Conservation (phyloP, 106 monocot genomes). For the Chionographis japonica region DNA sequence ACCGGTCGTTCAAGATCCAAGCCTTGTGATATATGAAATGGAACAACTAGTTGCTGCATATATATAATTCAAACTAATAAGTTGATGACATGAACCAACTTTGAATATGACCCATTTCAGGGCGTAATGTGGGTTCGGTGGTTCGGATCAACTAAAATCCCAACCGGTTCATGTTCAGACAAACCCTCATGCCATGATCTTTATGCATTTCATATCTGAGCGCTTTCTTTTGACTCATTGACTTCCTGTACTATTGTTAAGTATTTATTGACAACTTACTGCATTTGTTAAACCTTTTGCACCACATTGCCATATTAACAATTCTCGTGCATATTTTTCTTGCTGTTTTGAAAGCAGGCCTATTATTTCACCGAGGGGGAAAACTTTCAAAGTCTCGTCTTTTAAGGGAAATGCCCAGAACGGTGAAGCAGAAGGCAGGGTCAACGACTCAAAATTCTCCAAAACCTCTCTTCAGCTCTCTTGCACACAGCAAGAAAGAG, state of each 20-base stretch:
- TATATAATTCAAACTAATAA: no score
- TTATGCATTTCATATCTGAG: no score
- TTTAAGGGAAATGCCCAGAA: constrained; percentile 54
- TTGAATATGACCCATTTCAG: no score
- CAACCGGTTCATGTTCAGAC: no score
- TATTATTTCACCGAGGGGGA: constrained; percentile 23
- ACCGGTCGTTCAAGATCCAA: no score
- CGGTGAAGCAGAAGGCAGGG: constrained; percentile 23
- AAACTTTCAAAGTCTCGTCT: constrained; percentile 39
- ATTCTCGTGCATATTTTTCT: background rate
- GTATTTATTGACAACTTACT: background rate
- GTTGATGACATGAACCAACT: no score
- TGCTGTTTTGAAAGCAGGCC: constrained; percentile 18
- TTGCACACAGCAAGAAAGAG: constrained; percentile 25
- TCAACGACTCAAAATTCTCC: constrained; percentile 22
- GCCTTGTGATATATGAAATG: no score
- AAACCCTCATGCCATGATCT: no score
- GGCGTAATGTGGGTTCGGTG: no score
- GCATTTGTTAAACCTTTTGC: background rate
- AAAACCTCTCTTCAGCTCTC: constrained; percentile 39
- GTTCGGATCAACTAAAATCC: no score
- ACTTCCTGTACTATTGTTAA: background rate
- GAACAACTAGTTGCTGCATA: no score
- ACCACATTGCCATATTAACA: background rate
- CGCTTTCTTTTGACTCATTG: background rate